These are phyloP conservation scores for Apiospora rasikravindrae DNA, from an alignment of 2,329 filamentous ascomycete species.

Conservation along the genomic window DNA sequence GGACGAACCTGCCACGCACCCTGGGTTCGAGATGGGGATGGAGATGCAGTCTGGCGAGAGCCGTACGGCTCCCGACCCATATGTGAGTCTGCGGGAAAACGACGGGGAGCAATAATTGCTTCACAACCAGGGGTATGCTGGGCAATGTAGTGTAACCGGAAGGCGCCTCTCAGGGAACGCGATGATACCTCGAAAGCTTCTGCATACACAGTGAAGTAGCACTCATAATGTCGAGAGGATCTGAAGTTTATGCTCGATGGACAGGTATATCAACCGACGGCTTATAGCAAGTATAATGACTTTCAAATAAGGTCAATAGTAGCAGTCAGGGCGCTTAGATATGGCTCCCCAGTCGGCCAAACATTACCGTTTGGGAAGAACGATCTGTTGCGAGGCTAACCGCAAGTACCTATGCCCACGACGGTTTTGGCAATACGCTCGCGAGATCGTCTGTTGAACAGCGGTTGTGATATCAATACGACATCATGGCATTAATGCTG, in stretches of 20 bases:
- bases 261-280: background rate
- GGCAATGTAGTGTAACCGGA: slow-evolving; percentile 3
- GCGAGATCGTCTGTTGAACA: slow-evolving; percentile 12
- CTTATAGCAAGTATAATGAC: background rate
- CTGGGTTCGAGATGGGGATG: background rate
- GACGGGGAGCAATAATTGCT: background rate
- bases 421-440: slow-evolving; percentile 11
- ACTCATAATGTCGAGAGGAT: slow-evolving; percentile 6
- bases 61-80: background rate
- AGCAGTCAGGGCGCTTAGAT: background rate
- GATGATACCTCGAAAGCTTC: slow-evolving; percentile 2
- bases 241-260: slow-evolving; percentile 11
- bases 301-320: background rate
- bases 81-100: background rate
- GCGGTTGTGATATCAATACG: slow-evolving; percentile 5
- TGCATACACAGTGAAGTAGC: background rate
- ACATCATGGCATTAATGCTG: slow-evolving; percentile 9
- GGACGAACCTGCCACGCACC: background rate
- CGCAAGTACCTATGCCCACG: background rate
- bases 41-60: background rate
- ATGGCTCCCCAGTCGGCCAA: background rate
- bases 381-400: slow-evolving; percentile 1
- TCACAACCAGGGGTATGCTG: background rate
- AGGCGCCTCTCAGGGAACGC: background rate
- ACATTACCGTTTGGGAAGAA: background rate